Percentiles rank a stretch among this genome's conserved stretches.
Evolutionary conservation across 345 rosid genomes (phyloP).

Genomic region (Eucalyptus pauciflora): DNA sequence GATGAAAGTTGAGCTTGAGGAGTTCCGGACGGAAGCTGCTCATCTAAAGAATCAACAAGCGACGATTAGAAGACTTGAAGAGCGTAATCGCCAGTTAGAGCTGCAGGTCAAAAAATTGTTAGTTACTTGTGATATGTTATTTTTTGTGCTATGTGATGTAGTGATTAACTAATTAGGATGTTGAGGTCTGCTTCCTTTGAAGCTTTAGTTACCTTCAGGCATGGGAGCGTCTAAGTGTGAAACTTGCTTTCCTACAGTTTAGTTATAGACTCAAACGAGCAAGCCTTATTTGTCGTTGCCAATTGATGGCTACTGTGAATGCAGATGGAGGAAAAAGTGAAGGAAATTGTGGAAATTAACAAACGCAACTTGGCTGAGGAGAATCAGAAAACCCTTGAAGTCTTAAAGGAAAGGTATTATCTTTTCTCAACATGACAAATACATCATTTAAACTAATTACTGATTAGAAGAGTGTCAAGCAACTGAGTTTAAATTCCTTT

Average conservation of each 20-base stretch:
- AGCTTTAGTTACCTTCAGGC: neutral
- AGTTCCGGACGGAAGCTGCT: conserved; percentile 87
- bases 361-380: conserved; percentile 96
- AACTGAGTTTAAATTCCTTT: neutral
- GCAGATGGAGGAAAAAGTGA: conserved; percentile 99
- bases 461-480: neutral
- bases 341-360: conserved; percentile 96
- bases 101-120: conserved; percentile 53
- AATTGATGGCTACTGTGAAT: neutral
- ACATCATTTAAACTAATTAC: neutral
- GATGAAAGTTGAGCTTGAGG: conserved; percentile 97
- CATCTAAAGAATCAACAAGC: conserved; percentile 98
- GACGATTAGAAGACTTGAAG: conserved; percentile 97
- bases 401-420: conserved; percentile 75
- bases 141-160: neutral
- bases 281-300: neutral
- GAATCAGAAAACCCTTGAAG: conserved; percentile 91
- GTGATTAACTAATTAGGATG: neutral
- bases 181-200: neutral
- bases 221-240: neutral
- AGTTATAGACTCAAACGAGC: neutral
- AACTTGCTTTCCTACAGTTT: neutral
- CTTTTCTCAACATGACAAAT: neutral
- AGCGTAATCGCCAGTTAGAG: conserved; percentile 95
- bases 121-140: neutral